Percentiles rank a stretch among this genome's conserved stretches.
phyloP scores from a whole-genome alignment of 1,284 basidiomycete species.

The Boletus austroedulis region DNA sequence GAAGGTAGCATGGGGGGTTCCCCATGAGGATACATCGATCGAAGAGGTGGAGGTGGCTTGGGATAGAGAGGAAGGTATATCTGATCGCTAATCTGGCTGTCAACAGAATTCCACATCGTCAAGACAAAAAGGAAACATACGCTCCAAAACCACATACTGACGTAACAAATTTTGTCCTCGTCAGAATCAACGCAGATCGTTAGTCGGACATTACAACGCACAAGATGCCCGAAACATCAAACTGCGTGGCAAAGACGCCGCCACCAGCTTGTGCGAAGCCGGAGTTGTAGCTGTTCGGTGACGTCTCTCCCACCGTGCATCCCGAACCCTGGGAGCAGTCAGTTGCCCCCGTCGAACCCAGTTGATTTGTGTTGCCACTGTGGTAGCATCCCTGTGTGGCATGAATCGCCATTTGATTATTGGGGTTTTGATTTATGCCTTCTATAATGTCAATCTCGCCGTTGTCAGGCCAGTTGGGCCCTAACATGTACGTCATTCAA shows the following conservation, averaged over 20 bases:
- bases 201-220: slow-evolving; percentile 41
- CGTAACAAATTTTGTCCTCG: neutral
- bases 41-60: slow-evolving; percentile 40
- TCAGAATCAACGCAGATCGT: slow-evolving; percentile 2
- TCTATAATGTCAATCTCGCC: slow-evolving; percentile 61
- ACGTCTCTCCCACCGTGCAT: slow-evolving; percentile 60
- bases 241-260: slow-evolving; percentile 71
- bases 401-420: slow-evolving; percentile 65
- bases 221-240: slow-evolving; percentile 58
- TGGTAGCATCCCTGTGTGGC: slow-evolving; percentile 44
- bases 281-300: slow-evolving; percentile 55
- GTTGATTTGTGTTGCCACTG: slow-evolving; percentile 30
- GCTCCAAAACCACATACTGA: slow-evolving; percentile 73
- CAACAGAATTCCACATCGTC: neutral
- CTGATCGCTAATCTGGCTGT: slow-evolving; percentile 36
- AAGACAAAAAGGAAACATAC: slow-evolving; percentile 42
- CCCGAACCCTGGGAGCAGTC: slow-evolving; percentile 56
- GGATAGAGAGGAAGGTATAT: slow-evolving; percentile 44
- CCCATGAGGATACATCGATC: slow-evolving; percentile 53
- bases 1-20: slow-evolving; percentile 53
- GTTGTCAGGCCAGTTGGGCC: slow-evolving; percentile 42
- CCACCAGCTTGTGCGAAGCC: slow-evolving; percentile 66
- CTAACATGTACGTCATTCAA: slow-evolving; percentile 12
- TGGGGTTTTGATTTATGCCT: slow-evolving; percentile 46
- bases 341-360: slow-evolving; percentile 34